Percentiles rank a stretch among this genome's conserved stretches.
These are phyloP conservation scores for Houttuynia cordata DNA, from an alignment of 164 flowering plant species.

Conservation along the genomic window DNA sequence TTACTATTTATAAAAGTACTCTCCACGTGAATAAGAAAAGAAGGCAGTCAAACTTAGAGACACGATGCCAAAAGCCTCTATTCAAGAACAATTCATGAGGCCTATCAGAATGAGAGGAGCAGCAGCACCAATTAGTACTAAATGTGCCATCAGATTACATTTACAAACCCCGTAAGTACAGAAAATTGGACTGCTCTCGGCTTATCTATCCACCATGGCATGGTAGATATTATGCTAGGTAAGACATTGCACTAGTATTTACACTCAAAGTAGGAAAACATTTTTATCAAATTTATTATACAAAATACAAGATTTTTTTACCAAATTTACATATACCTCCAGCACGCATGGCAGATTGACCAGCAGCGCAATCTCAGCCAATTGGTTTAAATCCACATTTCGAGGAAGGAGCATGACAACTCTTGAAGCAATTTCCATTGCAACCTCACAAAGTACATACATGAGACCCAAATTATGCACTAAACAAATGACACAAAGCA, in stretches of 20 bases:
- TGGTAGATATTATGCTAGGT: no score
- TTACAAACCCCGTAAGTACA: no score
- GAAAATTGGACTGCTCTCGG: no score
- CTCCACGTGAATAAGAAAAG: constrained; percentile 42
- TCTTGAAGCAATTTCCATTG: constrained; percentile 44
- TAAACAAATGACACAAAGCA: background rate
- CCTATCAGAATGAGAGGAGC: background rate
- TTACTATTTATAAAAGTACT: constrained; percentile 62
- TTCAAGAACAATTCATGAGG: background rate
- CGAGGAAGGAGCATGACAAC: constrained; percentile 92
- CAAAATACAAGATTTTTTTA: background rate
- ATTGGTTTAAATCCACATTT: constrained; percentile 71
- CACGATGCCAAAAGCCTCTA: background rate
- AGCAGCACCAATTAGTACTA: no score
- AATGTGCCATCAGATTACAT: no score
- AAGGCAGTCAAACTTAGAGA: background rate
- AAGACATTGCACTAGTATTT: background rate
- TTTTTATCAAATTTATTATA: no score
- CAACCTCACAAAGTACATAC: constrained; percentile 44
- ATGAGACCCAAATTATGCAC: constrained; percentile 19
- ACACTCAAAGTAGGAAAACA: background rate
- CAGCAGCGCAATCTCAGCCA: constrained; percentile 68
- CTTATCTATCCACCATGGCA: no score
- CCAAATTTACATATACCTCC: constrained; percentile 37
- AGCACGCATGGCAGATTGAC: constrained; percentile 60